Evolutionary conservation across 2,329 filamentous ascomycete genomes (phyloP).

Genomic region (Pestalotiopsis sp.): DNA sequence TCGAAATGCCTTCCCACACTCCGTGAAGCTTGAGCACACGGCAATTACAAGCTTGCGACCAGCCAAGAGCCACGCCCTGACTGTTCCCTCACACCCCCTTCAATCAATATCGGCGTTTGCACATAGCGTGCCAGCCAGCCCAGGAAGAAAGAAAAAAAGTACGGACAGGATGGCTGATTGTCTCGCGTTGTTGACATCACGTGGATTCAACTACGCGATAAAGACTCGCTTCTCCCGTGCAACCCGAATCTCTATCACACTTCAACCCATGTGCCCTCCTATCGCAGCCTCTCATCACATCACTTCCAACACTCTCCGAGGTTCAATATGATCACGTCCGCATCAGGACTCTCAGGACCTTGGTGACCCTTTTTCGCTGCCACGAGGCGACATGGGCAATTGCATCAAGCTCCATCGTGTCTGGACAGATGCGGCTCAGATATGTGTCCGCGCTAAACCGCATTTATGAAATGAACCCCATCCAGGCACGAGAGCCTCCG

Average conservation of each 20-base stretch:
- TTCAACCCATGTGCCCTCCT: neutral
- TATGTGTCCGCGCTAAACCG: conserved; percentile 26
- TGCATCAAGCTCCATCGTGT: conserved; percentile 1
- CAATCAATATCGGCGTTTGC: neutral
- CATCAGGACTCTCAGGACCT: too few species aligned
- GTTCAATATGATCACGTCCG: neutral
- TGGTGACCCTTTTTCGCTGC: neutral
- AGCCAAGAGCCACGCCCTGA: conserved; percentile 9
- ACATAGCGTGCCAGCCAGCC: neutral
- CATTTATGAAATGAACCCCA: conserved; percentile 11
- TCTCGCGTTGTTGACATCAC: conserved; percentile 17
- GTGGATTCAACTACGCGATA: conserved; percentile 9
- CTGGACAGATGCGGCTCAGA: conserved; percentile 7
- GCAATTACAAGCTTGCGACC: conserved; percentile 9
- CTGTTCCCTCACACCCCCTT: neutral
- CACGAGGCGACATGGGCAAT: conserved; percentile 1
- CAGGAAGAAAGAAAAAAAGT: too few species aligned
- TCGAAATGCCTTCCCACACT: neutral
- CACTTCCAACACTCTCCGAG: neutral
- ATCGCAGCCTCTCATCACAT: neutral
- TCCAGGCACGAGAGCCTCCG: conserved; percentile 14
- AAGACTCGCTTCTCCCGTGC: neutral
- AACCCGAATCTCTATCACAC: neutral
- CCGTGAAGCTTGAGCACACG: conserved; percentile 1
- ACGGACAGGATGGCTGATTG: conserved; percentile 5